phyloP scores from a whole-genome alignment of 2,329 filamentous ascomycete species.

The Sporothrix globosa region DNA sequence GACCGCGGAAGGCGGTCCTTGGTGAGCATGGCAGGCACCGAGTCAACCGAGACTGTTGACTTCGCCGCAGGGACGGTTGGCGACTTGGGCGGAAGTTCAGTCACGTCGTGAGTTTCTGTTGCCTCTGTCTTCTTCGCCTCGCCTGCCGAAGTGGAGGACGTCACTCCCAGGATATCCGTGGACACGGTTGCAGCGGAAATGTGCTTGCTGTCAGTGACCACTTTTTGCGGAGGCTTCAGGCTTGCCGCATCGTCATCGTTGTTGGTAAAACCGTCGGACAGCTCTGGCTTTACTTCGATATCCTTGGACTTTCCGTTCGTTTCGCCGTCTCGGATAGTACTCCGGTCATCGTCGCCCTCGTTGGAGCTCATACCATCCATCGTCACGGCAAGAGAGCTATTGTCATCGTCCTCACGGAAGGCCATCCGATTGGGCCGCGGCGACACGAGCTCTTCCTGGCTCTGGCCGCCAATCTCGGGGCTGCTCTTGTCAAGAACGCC shows the following conservation, averaged over 20 bases:
- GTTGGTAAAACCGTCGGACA: conserved; percentile 32
- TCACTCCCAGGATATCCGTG: conserved; percentile 1
- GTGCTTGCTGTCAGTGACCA: conserved; percentile 1
- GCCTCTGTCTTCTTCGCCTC: background rate
- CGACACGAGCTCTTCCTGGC: conserved; percentile 53
- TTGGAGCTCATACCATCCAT: conserved; percentile 57
- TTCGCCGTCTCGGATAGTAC: conserved; percentile 38
- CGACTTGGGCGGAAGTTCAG: conserved; percentile 28
- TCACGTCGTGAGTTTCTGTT: background rate
- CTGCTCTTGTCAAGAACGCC: conserved; percentile 32
- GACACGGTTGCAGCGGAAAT: conserved; percentile 22
- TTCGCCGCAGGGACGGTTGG: conserved; percentile 37
- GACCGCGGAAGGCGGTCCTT: conserved; percentile 68
- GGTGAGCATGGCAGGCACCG: conserved; percentile 55
- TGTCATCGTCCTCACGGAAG: conserved; percentile 52
- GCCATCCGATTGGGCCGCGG: conserved; percentile 39
- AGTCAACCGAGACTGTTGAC: conserved; percentile 47
- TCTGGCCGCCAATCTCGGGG: conserved; percentile 41
- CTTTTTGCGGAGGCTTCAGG: conserved; percentile 11
- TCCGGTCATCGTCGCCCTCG: conserved; percentile 40
- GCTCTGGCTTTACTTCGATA: conserved; percentile 49
- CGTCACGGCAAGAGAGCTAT: conserved; percentile 61
- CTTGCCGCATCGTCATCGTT: conserved; percentile 19
- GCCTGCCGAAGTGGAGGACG: background rate
- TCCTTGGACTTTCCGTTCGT: conserved; percentile 33